Percentiles rank a stretch among this genome's conserved stretches.
Conservation (phyloP, 2,329 filamentous ascomycete species). For the Beauveria pseudobassiana region DNA sequence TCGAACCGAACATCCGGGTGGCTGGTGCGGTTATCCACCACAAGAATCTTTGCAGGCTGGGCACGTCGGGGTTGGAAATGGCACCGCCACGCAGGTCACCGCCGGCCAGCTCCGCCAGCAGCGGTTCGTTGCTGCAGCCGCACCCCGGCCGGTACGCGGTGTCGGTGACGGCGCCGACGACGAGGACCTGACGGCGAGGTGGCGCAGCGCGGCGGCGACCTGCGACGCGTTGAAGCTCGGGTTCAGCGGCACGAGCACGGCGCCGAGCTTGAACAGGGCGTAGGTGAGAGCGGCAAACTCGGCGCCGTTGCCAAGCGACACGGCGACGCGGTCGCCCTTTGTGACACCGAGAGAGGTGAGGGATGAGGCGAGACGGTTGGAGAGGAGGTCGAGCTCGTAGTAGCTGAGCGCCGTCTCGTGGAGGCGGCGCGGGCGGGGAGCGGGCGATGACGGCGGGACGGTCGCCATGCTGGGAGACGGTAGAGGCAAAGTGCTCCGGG, state of each 20-base stretch:
- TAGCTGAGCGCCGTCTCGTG: constrained; percentile 68
- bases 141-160: constrained; percentile 56
- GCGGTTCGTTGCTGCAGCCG: constrained; percentile 44
- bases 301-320: constrained; percentile 76
- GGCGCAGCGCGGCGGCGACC: constrained; percentile 68
- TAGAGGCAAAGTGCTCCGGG: constrained; percentile 60
- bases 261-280: constrained; percentile 89
- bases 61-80: constrained; percentile 43
- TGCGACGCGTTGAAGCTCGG: constrained; percentile 78
- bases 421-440: constrained; percentile 31
- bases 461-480: constrained; percentile 60
- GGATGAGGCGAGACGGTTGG: constrained; percentile 67
- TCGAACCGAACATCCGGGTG: constrained; percentile 39
- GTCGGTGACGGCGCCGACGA: constrained; percentile 85
- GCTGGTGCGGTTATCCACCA: constrained; percentile 66
- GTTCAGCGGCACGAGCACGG: constrained; percentile 86
- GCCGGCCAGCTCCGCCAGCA: constrained; percentile 36
- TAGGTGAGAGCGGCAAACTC: constrained; percentile 84
- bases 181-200: constrained; percentile 67
- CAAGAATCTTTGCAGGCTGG: constrained; percentile 62
- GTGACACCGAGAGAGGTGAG: constrained; percentile 62
- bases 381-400: constrained; percentile 62
- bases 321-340: constrained; percentile 78
- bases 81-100: constrained; percentile 30
- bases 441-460: constrained; percentile 50